Evolutionary conservation across 495 filamentous ascomycete genomes (phyloP), one percentile per base, ranked within the genome.

Genomic region (Cairneyella variabilis): DNA sequence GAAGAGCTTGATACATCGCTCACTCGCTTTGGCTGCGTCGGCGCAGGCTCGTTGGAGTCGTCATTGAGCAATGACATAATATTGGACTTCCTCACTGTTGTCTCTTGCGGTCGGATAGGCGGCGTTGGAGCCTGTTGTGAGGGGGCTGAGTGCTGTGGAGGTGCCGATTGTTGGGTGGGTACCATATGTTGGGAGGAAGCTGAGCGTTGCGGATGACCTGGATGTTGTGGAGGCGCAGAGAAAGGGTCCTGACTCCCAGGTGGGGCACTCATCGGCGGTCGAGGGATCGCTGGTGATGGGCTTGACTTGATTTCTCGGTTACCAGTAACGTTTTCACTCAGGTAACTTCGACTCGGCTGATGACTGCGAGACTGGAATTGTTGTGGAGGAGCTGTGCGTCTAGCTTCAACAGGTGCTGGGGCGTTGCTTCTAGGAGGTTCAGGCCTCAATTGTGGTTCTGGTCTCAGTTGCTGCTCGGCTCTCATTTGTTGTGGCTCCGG

Each of bases 1-100:
- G 57, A 38, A 10, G 53, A 42, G 2, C 40, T 22, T 5, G 47
- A 23, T 3, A 64, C 34, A 46, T 58, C 59, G 21, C 44, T 57
- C 7, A 58, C 54, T 16, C 76, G 71, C 53, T 80, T 82, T 11
- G 72, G 65, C 17, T 76, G 76, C 47, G 48, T 47, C 9, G 76
- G 75, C 17, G 48, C 39, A 14, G 76, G 76, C 22, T 83, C 79
- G 37, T 71, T 74, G 0, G 79, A 75, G 48, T 83, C 79, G 34
- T 79, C 76, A 54, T 82, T 82, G 23, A 83, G 63, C 44, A 83
- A 73, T 23, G 71, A 78, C 73, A 82, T 78, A 40, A 83, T 80
- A 36, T 76, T 82, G 14, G 79, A 82, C 25, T 74, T 76, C 53
- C 82, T 83, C 3, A 58, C 55, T 3, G 59, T 56, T 17, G 61